A percentile compares a stretch with the other conserved stretches of the same genome.
Evolutionary conservation across 176 grass and related monocot species (phyloP).

Genomic region (Carex pumila): DNA sequence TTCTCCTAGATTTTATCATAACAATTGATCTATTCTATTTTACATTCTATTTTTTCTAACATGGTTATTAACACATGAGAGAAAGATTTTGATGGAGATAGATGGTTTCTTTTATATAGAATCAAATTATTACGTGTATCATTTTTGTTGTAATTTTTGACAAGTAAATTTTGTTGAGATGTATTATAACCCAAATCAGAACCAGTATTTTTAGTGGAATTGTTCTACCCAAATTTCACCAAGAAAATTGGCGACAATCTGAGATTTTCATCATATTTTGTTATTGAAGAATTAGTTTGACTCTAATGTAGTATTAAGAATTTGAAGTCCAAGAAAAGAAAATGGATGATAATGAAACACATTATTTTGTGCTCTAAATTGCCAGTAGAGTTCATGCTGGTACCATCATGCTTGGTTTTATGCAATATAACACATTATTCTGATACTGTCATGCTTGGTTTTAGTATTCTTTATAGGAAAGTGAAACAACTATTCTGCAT

Average conservation of each 20-base stretch:
- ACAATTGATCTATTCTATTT: neutral
- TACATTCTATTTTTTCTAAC: neutral
- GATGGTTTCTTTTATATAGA: neutral
- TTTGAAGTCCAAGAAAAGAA: neutral
- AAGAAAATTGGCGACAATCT: too few species aligned
- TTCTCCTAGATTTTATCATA: conserved; percentile 31
- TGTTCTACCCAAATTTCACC: neutral
- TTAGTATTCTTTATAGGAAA: neutral
- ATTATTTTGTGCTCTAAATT: neutral
- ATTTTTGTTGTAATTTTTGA: conserved; percentile 3
- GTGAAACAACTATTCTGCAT: neutral
- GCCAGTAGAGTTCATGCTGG: too few species aligned
- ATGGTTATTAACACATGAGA: neutral
- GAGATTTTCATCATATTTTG: neutral
- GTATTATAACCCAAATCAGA: neutral
- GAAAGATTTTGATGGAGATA: neutral
- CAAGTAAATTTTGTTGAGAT: neutral
- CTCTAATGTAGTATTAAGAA: too few species aligned
- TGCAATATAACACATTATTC: too few species aligned
- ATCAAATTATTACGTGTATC: neutral
- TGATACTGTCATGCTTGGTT: neutral
- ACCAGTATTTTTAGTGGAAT: neutral
- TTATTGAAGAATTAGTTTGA: neutral
- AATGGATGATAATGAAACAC: neutral
- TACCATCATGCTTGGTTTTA: too few species aligned